Evolutionary conservation across 768 basidiomycete species (phyloP).

Genomic region (Leccinum olivaceopallidum): DNA sequence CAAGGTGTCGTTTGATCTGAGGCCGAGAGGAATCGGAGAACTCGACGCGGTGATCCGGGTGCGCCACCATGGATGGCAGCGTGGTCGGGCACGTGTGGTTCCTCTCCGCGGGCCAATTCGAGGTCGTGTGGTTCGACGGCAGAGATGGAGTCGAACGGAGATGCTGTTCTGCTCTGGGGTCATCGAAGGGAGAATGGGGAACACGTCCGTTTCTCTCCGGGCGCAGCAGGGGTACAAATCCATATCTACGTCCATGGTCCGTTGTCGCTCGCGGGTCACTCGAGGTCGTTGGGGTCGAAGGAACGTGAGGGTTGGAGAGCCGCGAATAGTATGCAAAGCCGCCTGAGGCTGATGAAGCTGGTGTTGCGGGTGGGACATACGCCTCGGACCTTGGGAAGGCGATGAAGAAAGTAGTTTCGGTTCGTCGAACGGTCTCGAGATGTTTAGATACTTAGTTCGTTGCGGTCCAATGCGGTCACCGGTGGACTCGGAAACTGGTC

Average conservation of each 20-base stretch:
- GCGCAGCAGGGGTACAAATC: conserved; percentile 77
- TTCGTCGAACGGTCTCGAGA: conserved; percentile 30
- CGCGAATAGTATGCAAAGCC: conserved; percentile 41
- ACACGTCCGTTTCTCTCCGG: conserved; percentile 58
- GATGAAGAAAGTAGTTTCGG: conserved; percentile 37
- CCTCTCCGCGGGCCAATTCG: conserved; percentile 39
- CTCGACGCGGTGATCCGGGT: conserved; percentile 4
- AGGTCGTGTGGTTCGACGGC: conserved; percentile 51
- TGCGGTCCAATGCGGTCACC: conserved; percentile 38
- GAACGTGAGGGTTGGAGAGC: conserved; percentile 67
- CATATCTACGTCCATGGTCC: conserved; percentile 94
- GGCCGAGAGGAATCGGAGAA: conserved; percentile 28
- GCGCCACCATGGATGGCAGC: conserved; percentile 4
- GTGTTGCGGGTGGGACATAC: conserved; percentile 42
- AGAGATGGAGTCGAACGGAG: conserved; percentile 44
- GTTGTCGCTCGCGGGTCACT: conserved; percentile 83
- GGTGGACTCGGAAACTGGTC: too few species aligned
- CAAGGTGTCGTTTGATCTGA: conserved; percentile 43
- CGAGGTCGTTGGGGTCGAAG: conserved; percentile 68
- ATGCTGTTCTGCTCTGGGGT: conserved; percentile 33
- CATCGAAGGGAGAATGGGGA: conserved; percentile 35
- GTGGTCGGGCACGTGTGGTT: conserved; percentile 15
- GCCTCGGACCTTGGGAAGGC: conserved; percentile 41
- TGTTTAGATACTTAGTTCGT: conserved; percentile 50
- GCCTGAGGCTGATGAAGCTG: conserved; percentile 36